Evolutionary conservation across 257 asterid species (phyloP).

Genomic region (Solanum chilense): DNA sequence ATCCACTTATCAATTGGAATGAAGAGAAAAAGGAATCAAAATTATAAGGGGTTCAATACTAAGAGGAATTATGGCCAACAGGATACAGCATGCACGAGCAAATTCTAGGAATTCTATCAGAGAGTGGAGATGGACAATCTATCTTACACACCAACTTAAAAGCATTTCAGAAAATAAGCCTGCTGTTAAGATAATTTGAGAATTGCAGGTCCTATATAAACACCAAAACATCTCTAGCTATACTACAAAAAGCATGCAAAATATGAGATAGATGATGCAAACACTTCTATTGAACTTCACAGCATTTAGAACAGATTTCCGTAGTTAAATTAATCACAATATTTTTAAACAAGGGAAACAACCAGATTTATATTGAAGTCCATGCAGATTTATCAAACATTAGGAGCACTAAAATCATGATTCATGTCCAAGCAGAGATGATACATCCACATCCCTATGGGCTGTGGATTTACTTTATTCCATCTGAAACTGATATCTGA

Average conservation of each 20-base stretch:
- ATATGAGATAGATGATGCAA: not conserved
- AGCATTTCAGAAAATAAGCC: not conserved
- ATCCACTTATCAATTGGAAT: not conserved
- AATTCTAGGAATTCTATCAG: not conserved
- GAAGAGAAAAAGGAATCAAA: not conserved
- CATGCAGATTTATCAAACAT: not conserved
- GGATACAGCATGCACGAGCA: not conserved
- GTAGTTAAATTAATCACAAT: not conserved
- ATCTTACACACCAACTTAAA: not conserved
- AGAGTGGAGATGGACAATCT: not conserved
- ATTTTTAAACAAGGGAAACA: not conserved
- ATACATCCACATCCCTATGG: not conserved
- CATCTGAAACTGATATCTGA: not conserved
- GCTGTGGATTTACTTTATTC: not conserved
- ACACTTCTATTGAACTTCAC: not conserved
- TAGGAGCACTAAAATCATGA: not conserved
- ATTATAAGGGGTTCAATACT: not conserved
- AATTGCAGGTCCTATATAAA: not conserved
- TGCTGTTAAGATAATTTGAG: not conserved
- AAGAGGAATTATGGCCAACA: not conserved
- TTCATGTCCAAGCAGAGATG: not conserved
- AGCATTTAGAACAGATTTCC: not conserved
- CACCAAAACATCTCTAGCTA: not conserved
- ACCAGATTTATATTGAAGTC: not conserved
- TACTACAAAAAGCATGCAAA: not conserved